Evolutionary conservation across 164 flowering plant genomes (phyloP).

Genomic region (Houttuynia cordata): DNA sequence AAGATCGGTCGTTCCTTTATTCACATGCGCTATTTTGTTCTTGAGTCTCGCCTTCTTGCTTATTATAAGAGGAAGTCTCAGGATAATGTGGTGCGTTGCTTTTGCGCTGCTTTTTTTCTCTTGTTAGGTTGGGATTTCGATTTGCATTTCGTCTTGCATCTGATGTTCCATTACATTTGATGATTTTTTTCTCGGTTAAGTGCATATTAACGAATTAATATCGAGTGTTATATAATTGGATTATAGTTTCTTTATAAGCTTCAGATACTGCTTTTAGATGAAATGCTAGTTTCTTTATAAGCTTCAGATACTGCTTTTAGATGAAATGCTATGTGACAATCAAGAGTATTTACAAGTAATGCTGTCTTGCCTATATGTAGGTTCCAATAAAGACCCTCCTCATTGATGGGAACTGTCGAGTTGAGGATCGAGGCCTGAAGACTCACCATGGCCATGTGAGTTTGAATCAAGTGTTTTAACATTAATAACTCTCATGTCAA

Average conservation of each 20-base stretch:
- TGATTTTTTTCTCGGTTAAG: too few relatives aligned
- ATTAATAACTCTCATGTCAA: too few relatives aligned
- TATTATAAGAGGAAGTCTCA: constrained; percentile 96
- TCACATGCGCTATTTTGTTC: constrained; percentile 95
- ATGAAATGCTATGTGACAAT: background rate
- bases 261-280: too few relatives aligned
- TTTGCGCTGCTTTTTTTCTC: constrained; percentile 1
- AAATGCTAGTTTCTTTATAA: too few relatives aligned
- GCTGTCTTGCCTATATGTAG: constrained; percentile 18
- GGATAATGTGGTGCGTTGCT: constrained; percentile 71
- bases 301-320: background rate
- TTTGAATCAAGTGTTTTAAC: background rate
- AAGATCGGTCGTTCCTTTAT: constrained; percentile 94
- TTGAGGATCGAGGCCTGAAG: constrained; percentile 97
- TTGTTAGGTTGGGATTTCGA: background rate
- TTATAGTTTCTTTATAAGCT: too few relatives aligned
- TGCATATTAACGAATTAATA: too few relatives aligned
- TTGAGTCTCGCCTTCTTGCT: constrained; percentile 79
- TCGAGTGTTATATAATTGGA: background rate
- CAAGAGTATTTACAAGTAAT: background rate
- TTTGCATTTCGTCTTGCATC: background rate
- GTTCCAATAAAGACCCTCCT: constrained; percentile 90
- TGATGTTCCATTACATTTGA: too few relatives aligned
- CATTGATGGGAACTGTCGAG: constrained; percentile 94
- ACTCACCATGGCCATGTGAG: constrained; percentile 98